phyloP scores from a whole-genome alignment of 768 basidiomycete species.

The Hypholoma fasciculare region DNA sequence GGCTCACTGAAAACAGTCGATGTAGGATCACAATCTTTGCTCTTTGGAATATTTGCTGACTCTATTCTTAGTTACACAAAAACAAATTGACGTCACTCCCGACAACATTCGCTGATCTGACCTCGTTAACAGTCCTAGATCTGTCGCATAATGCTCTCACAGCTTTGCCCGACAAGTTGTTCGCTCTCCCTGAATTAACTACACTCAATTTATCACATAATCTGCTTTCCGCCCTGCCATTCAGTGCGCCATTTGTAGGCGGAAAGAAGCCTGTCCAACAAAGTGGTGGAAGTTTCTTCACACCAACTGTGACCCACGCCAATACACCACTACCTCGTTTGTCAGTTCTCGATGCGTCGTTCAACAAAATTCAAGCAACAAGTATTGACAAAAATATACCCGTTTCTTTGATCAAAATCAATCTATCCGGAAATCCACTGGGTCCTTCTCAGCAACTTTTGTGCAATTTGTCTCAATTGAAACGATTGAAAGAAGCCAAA shows the following conservation, averaged over 20 bases:
- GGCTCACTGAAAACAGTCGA: conserved; percentile 81
- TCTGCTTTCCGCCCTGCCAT: conserved; percentile 56
- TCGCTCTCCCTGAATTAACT: conserved; percentile 66
- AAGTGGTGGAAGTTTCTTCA: conserved; percentile 59
- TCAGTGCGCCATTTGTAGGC: conserved; percentile 55
- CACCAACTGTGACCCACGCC: conserved; percentile 61
- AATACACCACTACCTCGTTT: conserved; percentile 67
- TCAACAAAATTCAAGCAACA: conserved; percentile 61
- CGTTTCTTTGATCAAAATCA: conserved; percentile 50
- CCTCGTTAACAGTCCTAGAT: conserved; percentile 65
- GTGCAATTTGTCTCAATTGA: conserved; percentile 44
- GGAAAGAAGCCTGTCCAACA: conserved; percentile 27
- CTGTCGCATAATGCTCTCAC: conserved; percentile 72
- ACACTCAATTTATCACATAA: conserved; percentile 76
- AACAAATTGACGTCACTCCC: conserved; percentile 69
- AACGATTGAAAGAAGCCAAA: conserved; percentile 56
- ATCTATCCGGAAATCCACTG: conserved; percentile 71
- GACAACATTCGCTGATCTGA: conserved; percentile 65
- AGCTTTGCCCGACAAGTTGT: conserved; percentile 62
- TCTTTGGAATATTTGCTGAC: conserved; percentile 6
- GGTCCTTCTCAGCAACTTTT: conserved; percentile 44
- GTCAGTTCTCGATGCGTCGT: conserved; percentile 58
- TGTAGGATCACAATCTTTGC: conserved; percentile 42
- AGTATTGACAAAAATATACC: conserved; percentile 60
- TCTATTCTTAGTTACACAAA: conserved; percentile 59